Conservation (phyloP, 1,284 basidiomycete species). For the Inonotus hispidus region DNA sequence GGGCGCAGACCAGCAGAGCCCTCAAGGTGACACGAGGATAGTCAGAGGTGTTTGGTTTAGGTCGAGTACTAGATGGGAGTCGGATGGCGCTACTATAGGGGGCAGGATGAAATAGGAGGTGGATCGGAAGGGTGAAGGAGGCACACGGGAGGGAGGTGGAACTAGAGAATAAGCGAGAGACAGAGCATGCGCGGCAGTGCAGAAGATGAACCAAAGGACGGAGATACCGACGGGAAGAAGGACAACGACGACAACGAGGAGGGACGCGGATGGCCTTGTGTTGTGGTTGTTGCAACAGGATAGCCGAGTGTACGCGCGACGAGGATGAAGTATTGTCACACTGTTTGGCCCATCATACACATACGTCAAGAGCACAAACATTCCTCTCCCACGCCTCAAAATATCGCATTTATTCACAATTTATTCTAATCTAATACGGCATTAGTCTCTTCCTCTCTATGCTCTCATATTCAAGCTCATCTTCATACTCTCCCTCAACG, state of each 20-base stretch:
- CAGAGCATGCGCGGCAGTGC: not conserved
- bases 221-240: not conserved
- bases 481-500: conserved; percentile 34
- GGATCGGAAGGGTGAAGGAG: conserved; percentile 1
- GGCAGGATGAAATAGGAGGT: conserved; percentile 4
- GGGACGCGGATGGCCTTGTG: not conserved
- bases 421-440: conserved; percentile 43
- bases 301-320: conserved; percentile 7
- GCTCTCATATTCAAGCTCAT: conserved; percentile 58
- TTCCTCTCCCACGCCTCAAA: not conserved
- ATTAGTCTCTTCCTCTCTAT: conserved; percentile 54
- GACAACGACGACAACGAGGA: not conserved
- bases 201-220: not conserved
- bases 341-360: not conserved
- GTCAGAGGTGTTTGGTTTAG: not conserved
- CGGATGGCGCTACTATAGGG: not conserved
- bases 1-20: conserved; percentile 13
- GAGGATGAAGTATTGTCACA: not conserved
- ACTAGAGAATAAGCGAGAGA: conserved; percentile 2
- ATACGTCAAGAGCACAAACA: not conserved
- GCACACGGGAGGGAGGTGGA: conserved; percentile 1
- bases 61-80: not conserved
- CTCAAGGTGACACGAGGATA: not conserved
- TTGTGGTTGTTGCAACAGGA: not conserved
- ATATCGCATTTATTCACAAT: not conserved